A percentile compares a stretch with the other conserved stretches of the same genome.
Evolutionary conservation across 305 asterid genomes (phyloP).

Genomic region (Fraxinus albicans): DNA sequence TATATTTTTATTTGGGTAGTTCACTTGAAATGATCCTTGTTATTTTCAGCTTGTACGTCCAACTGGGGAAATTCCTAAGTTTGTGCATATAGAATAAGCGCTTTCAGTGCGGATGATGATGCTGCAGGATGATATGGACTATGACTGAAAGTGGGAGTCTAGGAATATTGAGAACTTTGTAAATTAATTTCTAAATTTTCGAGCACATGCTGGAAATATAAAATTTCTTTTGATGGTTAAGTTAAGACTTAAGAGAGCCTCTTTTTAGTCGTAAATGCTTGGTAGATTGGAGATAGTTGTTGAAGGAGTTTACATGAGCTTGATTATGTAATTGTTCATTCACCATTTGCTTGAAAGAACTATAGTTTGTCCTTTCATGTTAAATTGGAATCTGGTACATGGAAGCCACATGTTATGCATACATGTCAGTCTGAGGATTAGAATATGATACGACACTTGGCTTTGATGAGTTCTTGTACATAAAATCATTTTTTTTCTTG

Average conservation of each 20-base stretch:
- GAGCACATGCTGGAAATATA: not conserved
- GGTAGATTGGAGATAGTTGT: not conserved
- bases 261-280: not conserved
- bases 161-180: not conserved
- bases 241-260: not conserved
- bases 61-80: not conserved
- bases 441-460: not conserved
- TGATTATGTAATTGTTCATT: not conserved
- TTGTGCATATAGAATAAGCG: not conserved
- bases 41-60: not conserved
- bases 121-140: not conserved
- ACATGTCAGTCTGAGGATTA: not conserved
- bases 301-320: not conserved
- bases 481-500: not conserved
- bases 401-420: not conserved
- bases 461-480: not conserved
- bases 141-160: not conserved
- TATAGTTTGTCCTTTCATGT: not conserved
- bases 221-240: conserved; percentile 3
- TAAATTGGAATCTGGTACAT: not conserved
- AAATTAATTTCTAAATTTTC: not conserved
- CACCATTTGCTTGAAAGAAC: not conserved
- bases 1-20: not conserved
- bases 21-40: conserved; percentile 19
- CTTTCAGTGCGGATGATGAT: not conserved